A percentile compares a stretch with the other conserved stretches of the same genome.
These are phyloP conservation scores for Exophiala alcalophila DNA, from an alignment of 2,329 filamentous ascomycete species.

Conservation along the genomic window DNA sequence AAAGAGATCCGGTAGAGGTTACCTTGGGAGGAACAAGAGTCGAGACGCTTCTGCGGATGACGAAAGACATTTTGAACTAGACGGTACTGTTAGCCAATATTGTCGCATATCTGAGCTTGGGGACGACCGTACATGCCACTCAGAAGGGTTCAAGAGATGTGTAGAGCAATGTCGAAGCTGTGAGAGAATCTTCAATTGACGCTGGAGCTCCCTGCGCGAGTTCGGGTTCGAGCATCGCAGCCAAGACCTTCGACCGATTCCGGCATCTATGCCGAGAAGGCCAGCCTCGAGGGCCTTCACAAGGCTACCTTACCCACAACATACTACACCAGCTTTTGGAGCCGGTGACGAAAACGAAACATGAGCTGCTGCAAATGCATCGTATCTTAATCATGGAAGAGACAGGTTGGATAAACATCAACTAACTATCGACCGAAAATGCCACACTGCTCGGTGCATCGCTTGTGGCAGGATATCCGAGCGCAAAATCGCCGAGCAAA, in stretches of 20 bases:
- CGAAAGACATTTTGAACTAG: conserved; percentile 77
- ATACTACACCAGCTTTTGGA: not conserved
- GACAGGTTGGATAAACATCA: too few relatives aligned
- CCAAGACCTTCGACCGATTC: not conserved
- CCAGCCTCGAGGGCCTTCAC: too few relatives aligned
- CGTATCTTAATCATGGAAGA: too few relatives aligned
- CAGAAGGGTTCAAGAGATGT: conserved; percentile 16
- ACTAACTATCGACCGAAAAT: too few relatives aligned
- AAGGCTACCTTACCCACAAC: too few relatives aligned
- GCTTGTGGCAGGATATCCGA: too few relatives aligned
- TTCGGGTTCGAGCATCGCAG: conserved; percentile 1
- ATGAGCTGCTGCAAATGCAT: not conserved
- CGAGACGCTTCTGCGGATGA: conserved; percentile 86
- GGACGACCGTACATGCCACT: conserved; percentile 14
- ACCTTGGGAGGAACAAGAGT: conserved; percentile 99
- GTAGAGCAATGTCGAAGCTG: conserved; percentile 15
- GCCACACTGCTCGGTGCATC: too few relatives aligned
- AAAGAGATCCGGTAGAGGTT: conserved; percentile 29
- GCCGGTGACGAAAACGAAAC: too few relatives aligned
- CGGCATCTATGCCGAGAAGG: conserved; percentile 9
- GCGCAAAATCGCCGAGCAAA: too few relatives aligned
- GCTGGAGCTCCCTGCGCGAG: conserved; percentile 12
- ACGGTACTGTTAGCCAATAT: conserved; percentile 5
- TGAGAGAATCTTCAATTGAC: conserved; percentile 5
- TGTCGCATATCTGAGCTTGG: not conserved